These are phyloP conservation scores for Colletotrichum karsti DNA, from an alignment of 2,329 filamentous ascomycete genomes.

Conservation along the genomic window DNA sequence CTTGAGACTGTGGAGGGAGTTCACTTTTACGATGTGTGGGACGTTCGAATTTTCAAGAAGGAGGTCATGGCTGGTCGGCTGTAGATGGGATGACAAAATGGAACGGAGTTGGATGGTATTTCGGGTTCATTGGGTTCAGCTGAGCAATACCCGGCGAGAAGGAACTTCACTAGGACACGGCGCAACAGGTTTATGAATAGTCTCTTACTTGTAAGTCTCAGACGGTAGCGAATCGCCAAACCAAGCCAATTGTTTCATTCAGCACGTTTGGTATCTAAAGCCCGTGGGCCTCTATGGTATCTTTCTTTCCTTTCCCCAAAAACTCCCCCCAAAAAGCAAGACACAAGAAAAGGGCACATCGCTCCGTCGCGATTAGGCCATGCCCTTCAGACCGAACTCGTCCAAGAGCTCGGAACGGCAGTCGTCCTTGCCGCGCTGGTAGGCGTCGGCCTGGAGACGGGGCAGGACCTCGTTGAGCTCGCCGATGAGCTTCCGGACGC, in stretches of 20 bases:
- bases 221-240: neutral
- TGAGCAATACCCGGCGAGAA: neutral
- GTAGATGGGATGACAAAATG: constrained; percentile 32
- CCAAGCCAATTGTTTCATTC: neutral
- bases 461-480: neutral
- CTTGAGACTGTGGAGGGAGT: constrained; percentile 49
- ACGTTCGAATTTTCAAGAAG: constrained; percentile 66
- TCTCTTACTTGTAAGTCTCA: neutral
- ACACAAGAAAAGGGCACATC: neutral
- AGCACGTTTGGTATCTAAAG: neutral
- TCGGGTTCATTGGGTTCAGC: neutral
- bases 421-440: neutral
- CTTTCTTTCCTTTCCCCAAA: neutral
- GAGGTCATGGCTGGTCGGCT: constrained; percentile 57
- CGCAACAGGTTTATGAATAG: neutral
- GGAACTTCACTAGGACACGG: neutral
- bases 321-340: neutral
- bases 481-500: neutral
- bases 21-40: constrained; percentile 53
- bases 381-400: neutral
- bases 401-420: neutral
- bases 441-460: neutral
- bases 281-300: too few relatives aligned
- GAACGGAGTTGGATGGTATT: constrained; percentile 10
- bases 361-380: neutral